A percentile compares a stretch with the other conserved stretches of the same genome.
phyloP scores from a whole-genome alignment of 768 basidiomycete genomes.

The Hydnum rufescens region DNA sequence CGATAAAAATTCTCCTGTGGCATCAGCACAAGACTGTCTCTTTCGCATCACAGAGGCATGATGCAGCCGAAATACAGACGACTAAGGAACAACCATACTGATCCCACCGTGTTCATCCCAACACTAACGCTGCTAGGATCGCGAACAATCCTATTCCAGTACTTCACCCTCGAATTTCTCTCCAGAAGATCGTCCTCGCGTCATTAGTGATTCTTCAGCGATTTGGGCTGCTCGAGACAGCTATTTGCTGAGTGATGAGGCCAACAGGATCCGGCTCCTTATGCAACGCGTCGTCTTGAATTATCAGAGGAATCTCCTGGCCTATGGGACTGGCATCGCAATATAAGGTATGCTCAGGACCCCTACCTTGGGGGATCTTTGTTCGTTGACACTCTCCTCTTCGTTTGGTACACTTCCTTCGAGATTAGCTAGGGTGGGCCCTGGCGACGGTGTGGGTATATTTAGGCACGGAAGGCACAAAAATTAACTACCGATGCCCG shows the following conservation, averaged over 20 bases:
- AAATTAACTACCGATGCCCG: slow-evolving; percentile 18
- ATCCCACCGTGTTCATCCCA: too few species aligned
- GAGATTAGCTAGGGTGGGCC: slow-evolving; percentile 16
- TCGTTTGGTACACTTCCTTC: background rate
- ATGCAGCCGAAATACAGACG: too few species aligned
- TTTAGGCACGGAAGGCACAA: slow-evolving; percentile 13
- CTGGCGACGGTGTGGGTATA: slow-evolving; percentile 33
- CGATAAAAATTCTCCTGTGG: too few species aligned
- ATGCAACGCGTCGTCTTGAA: slow-evolving; percentile 29
- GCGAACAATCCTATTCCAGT: background rate
- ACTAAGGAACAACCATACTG: too few species aligned
- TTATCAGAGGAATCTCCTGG: slow-evolving; percentile 34
- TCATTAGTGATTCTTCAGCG: background rate
- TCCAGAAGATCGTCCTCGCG: background rate
- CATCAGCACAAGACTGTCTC: too few species aligned
- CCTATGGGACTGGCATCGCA: slow-evolving; percentile 34
- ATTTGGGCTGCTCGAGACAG: too few species aligned
- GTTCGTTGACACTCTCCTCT: slow-evolving; percentile 1
- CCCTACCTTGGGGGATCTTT: slow-evolving; percentile 11
- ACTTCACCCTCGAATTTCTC: background rate
- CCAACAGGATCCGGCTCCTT: slow-evolving; percentile 29
- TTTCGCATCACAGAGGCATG: too few species aligned
- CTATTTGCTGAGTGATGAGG: too few species aligned
- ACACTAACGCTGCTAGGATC: background rate
- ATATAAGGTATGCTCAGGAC: slow-evolving; percentile 37